Base-by-base conservation (phyloP, 257 asterid genomes). In the Salvia miltiorrhiza region DNA sequence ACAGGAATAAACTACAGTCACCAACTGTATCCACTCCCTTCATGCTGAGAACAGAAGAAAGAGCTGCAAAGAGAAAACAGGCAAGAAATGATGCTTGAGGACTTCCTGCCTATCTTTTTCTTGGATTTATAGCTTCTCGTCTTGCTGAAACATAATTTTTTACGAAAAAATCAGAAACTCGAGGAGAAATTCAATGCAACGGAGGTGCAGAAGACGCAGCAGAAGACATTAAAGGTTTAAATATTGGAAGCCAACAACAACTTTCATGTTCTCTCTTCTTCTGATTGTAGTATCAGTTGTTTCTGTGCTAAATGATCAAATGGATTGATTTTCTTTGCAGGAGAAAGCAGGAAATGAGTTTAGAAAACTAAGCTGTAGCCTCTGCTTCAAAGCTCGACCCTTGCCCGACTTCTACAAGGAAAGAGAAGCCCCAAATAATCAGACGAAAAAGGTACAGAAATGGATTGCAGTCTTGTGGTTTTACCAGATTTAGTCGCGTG, bases 61-160 rank as follows among this genome's bases (percentile, higher is more conserved):
- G 98, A 78, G 92, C 95, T 69, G 78, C 95, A 66, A 87, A 77
- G 83, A 87, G 98, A 72, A 90, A 88, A 79, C 97, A 93, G 96
- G 98, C 79, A 79, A 71, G 85, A 32, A 44, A 13, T 19, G 70
- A 33, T 54, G 19, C 48, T 17, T 57, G 21, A 20, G 4, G 7
- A 66, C 40, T 17, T 40, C 19, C 17, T n/a, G 52, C 10, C 13
- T 6, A n/a, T n/a, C 12, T 19, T 19, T 39, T 40, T 17, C 12
- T 19, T 23, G n/a, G 33, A 68, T 45, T 55, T 11, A 2, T 67
- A 58, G 26, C 17, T 35, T 14, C 16, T n/a, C 52, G 55, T 59
- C 63, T 39, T 60, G 3, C 20, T 45, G 5, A n/a, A 9, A 9
- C 45, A 6, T 17, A 21, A 5, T 50, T 70, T 30, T 28, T 11